Conservation (phyloP, 1,139 yeast genomes). For the Debaryomyces udenii region DNA sequence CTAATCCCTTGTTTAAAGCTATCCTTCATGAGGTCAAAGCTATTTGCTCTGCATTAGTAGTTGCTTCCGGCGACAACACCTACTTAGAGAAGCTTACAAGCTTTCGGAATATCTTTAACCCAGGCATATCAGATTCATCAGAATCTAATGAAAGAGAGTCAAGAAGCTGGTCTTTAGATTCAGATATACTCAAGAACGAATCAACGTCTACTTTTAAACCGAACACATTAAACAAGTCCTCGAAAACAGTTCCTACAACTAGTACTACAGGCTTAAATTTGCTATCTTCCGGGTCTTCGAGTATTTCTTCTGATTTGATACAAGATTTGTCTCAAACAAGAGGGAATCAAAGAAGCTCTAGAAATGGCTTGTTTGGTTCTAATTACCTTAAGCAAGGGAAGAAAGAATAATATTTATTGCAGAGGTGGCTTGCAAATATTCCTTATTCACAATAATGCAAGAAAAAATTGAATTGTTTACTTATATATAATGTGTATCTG, state of each 20-base stretch:
- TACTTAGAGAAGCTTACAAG: slow-evolving; percentile 1
- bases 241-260: slow-evolving; percentile 8
- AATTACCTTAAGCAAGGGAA: slow-evolving; percentile 11
- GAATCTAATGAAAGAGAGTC: not conserved
- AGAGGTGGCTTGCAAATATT: no score
- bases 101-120: not conserved
- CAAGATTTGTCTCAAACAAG: no score
- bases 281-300: slow-evolving; percentile 9
- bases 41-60: slow-evolving; percentile 22
- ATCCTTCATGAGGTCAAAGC: slow-evolving; percentile 28
- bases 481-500: no score
- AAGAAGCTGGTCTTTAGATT: not conserved
- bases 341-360: not conserved
- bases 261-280: slow-evolving; percentile 9
- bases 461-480: no score
- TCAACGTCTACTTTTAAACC: slow-evolving; percentile 3
- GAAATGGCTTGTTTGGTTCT: slow-evolving; percentile 7
- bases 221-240: not conserved
- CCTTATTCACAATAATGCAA: no score
- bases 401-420: slow-evolving; percentile 7
- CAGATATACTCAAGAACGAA: not conserved
- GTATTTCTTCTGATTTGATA: not conserved
- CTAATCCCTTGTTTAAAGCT: slow-evolving; percentile 18
- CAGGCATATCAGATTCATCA: not conserved
- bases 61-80: slow-evolving; percentile 17